A percentile compares a stretch with the other conserved stretches of the same genome.
These are phyloP conservation scores for Lasiodiplodia theobromae DNA, from an alignment of 2,329 filamentous ascomycete species.

Conservation along the genomic window DNA sequence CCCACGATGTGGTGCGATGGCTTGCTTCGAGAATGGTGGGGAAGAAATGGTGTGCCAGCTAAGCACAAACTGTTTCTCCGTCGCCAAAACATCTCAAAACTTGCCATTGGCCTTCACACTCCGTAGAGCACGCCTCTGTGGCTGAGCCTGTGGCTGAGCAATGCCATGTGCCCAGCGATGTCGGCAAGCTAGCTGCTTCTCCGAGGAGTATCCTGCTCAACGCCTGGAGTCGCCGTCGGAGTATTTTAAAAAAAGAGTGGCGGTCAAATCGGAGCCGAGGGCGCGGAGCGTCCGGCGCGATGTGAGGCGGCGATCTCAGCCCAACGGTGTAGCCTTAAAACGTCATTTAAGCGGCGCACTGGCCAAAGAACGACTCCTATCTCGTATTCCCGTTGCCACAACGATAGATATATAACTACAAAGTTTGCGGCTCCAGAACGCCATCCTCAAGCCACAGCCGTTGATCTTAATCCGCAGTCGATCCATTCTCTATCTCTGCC, in stretches of 20 bases:
- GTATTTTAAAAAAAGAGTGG: not conserved
- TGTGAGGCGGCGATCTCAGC: not conserved
- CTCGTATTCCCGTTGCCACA: constrained; percentile 7
- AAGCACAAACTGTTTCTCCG: not conserved
- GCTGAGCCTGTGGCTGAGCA: not conserved
- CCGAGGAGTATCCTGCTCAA: not conserved
- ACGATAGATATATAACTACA: constrained; percentile 2
- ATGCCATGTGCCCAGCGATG: not conserved
- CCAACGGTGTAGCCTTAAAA: constrained; percentile 8
- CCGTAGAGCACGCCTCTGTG: not conserved
- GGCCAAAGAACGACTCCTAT: constrained; percentile 8
- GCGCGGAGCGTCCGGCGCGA: not conserved
- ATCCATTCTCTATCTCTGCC: not conserved
- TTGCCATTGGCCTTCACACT: not conserved
- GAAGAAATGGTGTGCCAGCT: not conserved
- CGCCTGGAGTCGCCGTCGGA: not conserved
- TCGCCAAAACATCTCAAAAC: not conserved
- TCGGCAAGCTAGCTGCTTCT: not conserved
- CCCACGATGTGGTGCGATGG: not conserved
- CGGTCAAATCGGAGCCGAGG: not conserved
- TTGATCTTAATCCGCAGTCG: not conserved
- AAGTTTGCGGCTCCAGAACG: not conserved
- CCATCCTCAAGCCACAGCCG: not conserved
- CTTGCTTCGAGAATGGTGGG: not conserved
- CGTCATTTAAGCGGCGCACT: not conserved